Evolutionary conservation across 106 monocot species (phyloP), one percentile per base, ranked within the genome.

Genomic region (Gastrodia elata): DNA sequence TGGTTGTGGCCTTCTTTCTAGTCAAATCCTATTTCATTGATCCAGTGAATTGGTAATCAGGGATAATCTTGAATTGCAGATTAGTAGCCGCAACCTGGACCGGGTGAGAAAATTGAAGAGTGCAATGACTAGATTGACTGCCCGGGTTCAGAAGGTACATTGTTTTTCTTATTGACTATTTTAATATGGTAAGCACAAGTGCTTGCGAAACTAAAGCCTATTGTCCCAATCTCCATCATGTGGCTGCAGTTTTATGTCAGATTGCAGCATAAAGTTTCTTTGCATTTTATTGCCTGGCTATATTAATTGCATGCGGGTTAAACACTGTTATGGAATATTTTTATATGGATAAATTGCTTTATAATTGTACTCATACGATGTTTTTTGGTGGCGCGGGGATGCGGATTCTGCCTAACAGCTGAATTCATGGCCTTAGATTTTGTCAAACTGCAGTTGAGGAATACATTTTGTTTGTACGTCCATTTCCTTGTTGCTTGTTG

Each of bases 101-200:
- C 86, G 84, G 44, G 91, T 92, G 2, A 85, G 91, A 44, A 92
- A 92, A 75, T 80, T 88, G 42, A 92, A 92, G 82, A 88, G 91
- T 84, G 81, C 91, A 67, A 92, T 92, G 91, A 88, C 88, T 40
- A 86, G 91, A 52, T 80, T 92, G 78, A 92, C 82, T 78, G 91
- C 88, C 48, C 81, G 88, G 14, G 91, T 92, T 70, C 91, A 92
- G 36, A 92, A 92, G 86, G 91, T 91, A 35, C 73, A 37, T 55
- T 72, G 18, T 44, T 55, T 14, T 8, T 5, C 11, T 27, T 43
- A 70, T 28, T 70, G 28, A 39, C 24, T 10, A 42, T 42, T 70
- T 70, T 26, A 39, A n/a, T 3, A 27, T 13, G 0, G 13, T 35
- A 68, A 35, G 8, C 38, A 16, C 6, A 68, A 33, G 15, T 39